Base-by-base conservation (phyloP, 2,329 filamentous ascomycete genomes). In the Colletotrichum eleusines region DNA sequence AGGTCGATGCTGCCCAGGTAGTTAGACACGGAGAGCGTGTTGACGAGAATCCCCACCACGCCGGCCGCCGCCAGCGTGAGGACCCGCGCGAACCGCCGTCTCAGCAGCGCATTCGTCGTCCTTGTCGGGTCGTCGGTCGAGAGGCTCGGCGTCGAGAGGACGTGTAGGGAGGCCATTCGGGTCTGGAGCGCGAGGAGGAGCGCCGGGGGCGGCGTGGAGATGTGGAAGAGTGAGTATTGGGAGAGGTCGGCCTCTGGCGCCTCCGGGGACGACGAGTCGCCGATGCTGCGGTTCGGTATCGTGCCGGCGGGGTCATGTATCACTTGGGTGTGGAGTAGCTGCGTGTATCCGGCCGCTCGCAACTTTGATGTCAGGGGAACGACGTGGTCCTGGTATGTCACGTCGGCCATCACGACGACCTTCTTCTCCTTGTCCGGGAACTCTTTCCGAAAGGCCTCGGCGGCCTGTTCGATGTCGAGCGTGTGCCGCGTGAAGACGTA, bases 21-120 rank as follows among this genome's bases (percentile, higher is more conserved):
- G 79, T 98, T 97, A 71, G 92, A 90, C 7, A 98, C 94, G 28
- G 92, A 95, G 5, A 99, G 89, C 0, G 96, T 99, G 81, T 98
- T 98, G 81, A 99, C 94, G 1, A 99, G 85, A 72, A 99, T 97
- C 9, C 96, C 96, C 75, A 98, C 94, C 61, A 98, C 90, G 26
- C 94, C 90, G 0, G 91, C 92, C 0, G 94, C 94, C 23, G 91
- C 90, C 35, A 98, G 89, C 0, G 90, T 90, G 1, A 95, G 92
- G 14, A 98, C 87, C 69, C 96, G 90, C 1, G 92, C 96, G 80
- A 98, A 99, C 46, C 96, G 93, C 2, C 96, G 92, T 33, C 94
- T 91, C 20, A 99, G 89, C 12, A 89, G 81, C 5, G 83, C 83
- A 4, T 84, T 80, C 1, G 89, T 87, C 9, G 84, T 84, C 59